phyloP scores from a whole-genome alignment of 2,329 filamentous ascomycete species.

The Penicillium sp. region DNA sequence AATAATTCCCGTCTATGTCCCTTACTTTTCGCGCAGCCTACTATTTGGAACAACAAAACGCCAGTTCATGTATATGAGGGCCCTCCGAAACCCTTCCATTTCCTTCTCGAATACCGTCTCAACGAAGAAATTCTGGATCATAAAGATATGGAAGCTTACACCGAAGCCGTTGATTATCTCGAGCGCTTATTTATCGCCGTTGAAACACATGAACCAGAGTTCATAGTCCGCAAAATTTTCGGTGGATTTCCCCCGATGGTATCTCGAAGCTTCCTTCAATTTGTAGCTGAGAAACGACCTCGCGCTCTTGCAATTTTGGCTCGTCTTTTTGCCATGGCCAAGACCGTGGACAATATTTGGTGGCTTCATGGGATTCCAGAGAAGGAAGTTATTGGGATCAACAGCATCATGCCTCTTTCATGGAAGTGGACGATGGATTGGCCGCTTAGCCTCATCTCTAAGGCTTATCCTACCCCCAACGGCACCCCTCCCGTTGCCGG shows the following conservation, averaged over 20 bases:
- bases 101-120: slow-evolving; percentile 18
- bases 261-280: slow-evolving; percentile 33
- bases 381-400: slow-evolving; percentile 28
- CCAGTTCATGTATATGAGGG: slow-evolving; percentile 1
- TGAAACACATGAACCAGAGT: slow-evolving; percentile 2
- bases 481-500: background rate
- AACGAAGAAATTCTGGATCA: slow-evolving; percentile 14
- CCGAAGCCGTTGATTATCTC: slow-evolving; percentile 11
- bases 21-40: slow-evolving; percentile 16
- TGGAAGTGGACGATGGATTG: slow-evolving; percentile 31
- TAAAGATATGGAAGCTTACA: slow-evolving; percentile 10
- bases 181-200: slow-evolving; percentile 16
- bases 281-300: slow-evolving; percentile 34
- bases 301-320: slow-evolving; percentile 39
- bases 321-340: slow-evolving; percentile 35
- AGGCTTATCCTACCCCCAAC: background rate
- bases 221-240: slow-evolving; percentile 24
- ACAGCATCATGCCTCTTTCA: slow-evolving; percentile 24
- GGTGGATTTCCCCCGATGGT: slow-evolving; percentile 37
- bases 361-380: slow-evolving; percentile 26
- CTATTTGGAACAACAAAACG: slow-evolving; percentile 6
- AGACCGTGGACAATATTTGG: slow-evolving; percentile 22
- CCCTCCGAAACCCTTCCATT: slow-evolving; percentile 11
- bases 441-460: slow-evolving; percentile 17
- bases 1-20: slow-evolving; percentile 17